Conservation (phyloP, 768 basidiomycete genomes). For the Thelephora aurantiotincta region DNA sequence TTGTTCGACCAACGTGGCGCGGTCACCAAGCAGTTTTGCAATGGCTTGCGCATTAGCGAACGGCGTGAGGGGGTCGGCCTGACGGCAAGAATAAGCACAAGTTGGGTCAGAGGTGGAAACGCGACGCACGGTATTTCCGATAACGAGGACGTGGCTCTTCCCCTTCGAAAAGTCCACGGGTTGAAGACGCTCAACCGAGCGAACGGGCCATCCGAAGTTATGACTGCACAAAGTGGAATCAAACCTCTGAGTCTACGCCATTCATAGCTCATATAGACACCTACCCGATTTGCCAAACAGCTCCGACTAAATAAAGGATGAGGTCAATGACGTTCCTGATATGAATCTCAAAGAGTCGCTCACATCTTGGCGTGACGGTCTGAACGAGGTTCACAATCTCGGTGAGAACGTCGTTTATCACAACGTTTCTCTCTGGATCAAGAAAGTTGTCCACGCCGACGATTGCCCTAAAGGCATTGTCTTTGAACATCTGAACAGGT, state of each 20-base stretch:
- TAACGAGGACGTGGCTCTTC: conserved; percentile 3
- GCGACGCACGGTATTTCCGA: conserved; percentile 2
- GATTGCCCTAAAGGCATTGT: too few relatives aligned
- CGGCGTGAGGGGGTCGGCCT: conserved; percentile 6
- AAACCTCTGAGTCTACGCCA: too few relatives aligned
- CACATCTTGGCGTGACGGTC: conserved; percentile 5
- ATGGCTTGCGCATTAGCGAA: background rate
- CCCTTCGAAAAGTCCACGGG: conserved; percentile 4
- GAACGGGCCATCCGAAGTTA: background rate
- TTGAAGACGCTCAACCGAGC: conserved; percentile 1
- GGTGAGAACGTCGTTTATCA: conserved; percentile 4
- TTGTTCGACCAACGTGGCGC: background rate
- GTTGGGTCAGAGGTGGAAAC: too few relatives aligned
- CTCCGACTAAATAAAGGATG: too few relatives aligned
- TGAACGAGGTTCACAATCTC: conserved; percentile 6
- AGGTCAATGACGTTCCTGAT: too few relatives aligned
- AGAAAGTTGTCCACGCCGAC: too few relatives aligned
- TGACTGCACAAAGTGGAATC: too few relatives aligned
- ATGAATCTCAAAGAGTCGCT: background rate
- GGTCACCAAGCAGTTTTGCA: background rate
- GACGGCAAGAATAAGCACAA: background rate
- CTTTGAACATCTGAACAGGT: too few relatives aligned
- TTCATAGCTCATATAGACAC: too few relatives aligned
- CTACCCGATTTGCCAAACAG: too few relatives aligned
- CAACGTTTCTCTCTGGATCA: conserved; percentile 3